phyloP scores from a whole-genome alignment of 345 rosid species.

The Balakata baccata region DNA sequence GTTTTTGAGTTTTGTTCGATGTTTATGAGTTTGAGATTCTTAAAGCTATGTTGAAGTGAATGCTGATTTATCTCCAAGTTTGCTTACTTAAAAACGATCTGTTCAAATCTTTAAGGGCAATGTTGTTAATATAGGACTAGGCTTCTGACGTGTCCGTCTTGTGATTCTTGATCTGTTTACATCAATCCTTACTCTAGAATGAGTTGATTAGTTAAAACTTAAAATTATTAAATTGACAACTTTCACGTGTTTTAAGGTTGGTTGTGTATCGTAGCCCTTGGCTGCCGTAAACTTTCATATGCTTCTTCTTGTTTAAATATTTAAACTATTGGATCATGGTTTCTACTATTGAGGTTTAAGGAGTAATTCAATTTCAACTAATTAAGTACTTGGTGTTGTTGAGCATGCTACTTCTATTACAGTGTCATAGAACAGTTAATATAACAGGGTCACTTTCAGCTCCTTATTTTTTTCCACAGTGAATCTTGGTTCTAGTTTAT shows the following conservation, averaged over 20 bases:
- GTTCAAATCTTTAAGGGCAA: not conserved
- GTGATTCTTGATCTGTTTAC: not conserved
- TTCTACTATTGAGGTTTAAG: not conserved
- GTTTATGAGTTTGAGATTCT: conserved; percentile 7
- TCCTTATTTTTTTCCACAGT: not conserved
- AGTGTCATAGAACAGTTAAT: not conserved
- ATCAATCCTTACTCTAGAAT: not conserved
- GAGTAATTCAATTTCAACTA: not conserved
- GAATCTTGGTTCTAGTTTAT: not conserved
- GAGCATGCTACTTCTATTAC: not conserved
- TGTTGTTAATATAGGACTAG: too few relatives aligned
- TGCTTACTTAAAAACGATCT: not conserved
- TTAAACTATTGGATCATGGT: not conserved
- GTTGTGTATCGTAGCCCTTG: not conserved
- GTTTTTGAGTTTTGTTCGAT: conserved; percentile 6
- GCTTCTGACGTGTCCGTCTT: not conserved
- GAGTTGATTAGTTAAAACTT: not conserved
- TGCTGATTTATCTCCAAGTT: not conserved
- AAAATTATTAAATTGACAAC: not conserved
- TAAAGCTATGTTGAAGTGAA: not conserved
- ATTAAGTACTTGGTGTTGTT: not conserved
- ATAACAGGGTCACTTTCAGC: not conserved
- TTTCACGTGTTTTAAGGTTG: not conserved
- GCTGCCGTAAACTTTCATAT: not conserved
- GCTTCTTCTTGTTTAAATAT: not conserved